These are phyloP conservation scores for Lupinus albus DNA, from an alignment of 306 rosid genomes.

Conservation along the genomic window DNA sequence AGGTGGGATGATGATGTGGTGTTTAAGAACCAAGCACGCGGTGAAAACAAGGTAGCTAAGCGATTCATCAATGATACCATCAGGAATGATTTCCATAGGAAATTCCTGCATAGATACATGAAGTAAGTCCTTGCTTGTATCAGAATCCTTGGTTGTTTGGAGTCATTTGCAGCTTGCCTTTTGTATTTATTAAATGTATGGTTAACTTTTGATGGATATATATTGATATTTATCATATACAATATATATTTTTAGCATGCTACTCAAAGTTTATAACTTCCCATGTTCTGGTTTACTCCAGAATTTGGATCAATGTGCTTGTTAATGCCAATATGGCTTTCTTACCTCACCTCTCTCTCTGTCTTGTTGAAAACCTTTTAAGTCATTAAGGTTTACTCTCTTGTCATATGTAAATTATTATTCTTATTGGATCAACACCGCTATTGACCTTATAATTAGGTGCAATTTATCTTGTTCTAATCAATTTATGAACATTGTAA, in stretches of 20 bases:
- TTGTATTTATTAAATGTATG: conserved; percentile 34
- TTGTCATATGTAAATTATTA: not conserved
- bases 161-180: conserved; percentile 6
- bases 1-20: conserved; percentile 97
- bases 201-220: conserved; percentile 9
- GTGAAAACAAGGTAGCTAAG: conserved; percentile 83
- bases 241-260: conserved; percentile 22
- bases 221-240: not conserved
- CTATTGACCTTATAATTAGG: too few relatives aligned
- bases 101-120: conserved; percentile 89
- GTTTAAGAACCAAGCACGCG: conserved; percentile 91
- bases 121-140: conserved; percentile 48
- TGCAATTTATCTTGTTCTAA: too few relatives aligned
- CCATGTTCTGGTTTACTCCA: conserved; percentile 19
- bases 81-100: conserved; percentile 90
- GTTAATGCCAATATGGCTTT: too few relatives aligned
- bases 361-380: not conserved
- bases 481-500: too few relatives aligned
- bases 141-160: conserved; percentile 10
- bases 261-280: conserved; percentile 26
- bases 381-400: not conserved
- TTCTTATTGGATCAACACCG: not conserved
- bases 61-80: conserved; percentile 94
- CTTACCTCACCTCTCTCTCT: not conserved
- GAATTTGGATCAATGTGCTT: conserved; percentile 1